These are phyloP conservation scores for Nicotiana noctiflora DNA, from an alignment of 257 asterid species.

Conservation along the genomic window DNA sequence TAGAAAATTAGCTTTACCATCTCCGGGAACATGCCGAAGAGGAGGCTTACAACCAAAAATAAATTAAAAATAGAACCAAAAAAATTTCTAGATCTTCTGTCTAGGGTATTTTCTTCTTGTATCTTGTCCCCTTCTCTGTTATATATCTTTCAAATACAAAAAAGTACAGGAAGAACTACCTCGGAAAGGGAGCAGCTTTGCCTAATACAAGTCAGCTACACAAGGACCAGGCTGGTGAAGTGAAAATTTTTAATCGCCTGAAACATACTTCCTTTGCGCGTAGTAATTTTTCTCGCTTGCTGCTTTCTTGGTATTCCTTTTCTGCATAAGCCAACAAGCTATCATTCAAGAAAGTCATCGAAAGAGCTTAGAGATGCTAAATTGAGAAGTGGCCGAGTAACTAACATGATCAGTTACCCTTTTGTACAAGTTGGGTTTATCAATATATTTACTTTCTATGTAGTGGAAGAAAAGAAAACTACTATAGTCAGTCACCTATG, in stretches of 20 bases:
- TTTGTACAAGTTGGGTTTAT: neutral
- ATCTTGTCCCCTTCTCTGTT: conserved; percentile 10
- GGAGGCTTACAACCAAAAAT: no score
- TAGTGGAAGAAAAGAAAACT: neutral
- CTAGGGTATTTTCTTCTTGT: conserved; percentile 16
- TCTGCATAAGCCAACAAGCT: conserved; percentile 33
- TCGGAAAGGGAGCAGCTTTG: conserved; percentile 2
- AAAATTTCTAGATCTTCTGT: neutral
- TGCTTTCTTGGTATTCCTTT: conserved; percentile 23
- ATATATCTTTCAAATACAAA: conserved; percentile 25
- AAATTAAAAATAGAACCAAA: no score
- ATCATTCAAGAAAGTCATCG: neutral
- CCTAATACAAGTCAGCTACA: conserved; percentile 13
- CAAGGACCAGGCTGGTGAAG: conserved; percentile 7
- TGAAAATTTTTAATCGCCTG: conserved; percentile 41
- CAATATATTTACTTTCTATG: neutral
- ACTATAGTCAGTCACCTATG: neutral
- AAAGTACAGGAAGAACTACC: conserved; percentile 20
- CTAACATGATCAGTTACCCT: neutral
- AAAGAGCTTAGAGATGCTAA: neutral
- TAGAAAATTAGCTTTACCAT: no score
- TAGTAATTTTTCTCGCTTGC: no score
- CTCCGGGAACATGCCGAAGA: no score
- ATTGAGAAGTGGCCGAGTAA: neutral
- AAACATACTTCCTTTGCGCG: conserved; percentile 35